Evolutionary conservation across 2,329 filamentous ascomycete species (phyloP), one percentile per base, ranked within the genome.

Genomic region (Phaeomoniella chlamydospora): DNA sequence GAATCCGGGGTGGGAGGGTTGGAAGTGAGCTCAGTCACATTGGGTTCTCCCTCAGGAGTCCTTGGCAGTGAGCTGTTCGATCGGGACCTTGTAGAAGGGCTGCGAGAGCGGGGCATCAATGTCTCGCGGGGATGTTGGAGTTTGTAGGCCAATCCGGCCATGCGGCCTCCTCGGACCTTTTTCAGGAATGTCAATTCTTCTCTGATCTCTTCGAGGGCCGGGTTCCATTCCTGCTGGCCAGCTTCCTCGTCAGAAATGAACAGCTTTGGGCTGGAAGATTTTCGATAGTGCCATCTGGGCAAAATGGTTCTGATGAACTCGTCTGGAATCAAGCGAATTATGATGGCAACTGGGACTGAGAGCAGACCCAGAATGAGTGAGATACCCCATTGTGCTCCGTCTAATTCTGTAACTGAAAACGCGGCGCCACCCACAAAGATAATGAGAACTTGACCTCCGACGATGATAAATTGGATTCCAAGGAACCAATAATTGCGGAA

Each of bases 171-270:
- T 37, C 74, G 72, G 43, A 77, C 63, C 42, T 61, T 72, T 52
- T 74, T 74, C 49, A 78, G 64, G 56, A 77, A 78, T 13, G 65
- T 65, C 29, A 79, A 61, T 45, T 79, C 72, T 44, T 78, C 71
- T 32, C 70, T 64, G 46, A 79, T 74, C 44, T 77, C 72, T 42
- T 74, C 64, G 30, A 79, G 52, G 2, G 68, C 72, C 31, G 72
- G 67, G 42, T 75, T 75, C 71, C 73, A 77, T 41, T 67, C 58
- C 38, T 53, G 65, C 22, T 55, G 55, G 35, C 51, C 55, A 22
- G 65, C 59, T 37, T 66, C 63, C 18, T 51, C 43, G 34, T 50
- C 52, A 36, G 53, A 45, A 16, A 59, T 48, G 34, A 57, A 56
- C 5, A 58, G 38, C 16, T 48, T 18, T 12, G 44, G 44, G 10